A percentile compares a stretch with the other conserved stretches of the same genome.
Evolutionary conservation across 1,284 basidiomycete species (phyloP).

Genomic region (Butyriboletus appendiculatus): DNA sequence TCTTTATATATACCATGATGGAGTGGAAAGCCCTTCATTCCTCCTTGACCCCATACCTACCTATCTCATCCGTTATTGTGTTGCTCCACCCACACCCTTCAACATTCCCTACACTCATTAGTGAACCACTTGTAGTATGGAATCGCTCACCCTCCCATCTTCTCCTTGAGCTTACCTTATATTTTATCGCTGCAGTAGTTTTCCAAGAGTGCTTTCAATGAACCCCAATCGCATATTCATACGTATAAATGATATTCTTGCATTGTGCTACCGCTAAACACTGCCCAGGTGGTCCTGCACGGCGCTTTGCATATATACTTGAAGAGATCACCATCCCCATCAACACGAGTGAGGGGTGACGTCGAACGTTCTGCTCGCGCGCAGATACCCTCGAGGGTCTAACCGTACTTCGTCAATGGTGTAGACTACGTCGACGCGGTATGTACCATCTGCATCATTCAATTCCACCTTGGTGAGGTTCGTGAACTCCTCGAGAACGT

Average conservation of each 20-base stretch:
- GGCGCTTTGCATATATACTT: background rate
- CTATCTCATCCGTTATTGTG: constrained; percentile 15
- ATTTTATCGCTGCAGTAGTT: constrained; percentile 27
- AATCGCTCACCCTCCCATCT: constrained; percentile 20
- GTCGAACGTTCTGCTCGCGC: constrained; percentile 22
- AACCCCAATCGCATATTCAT: constrained; percentile 16
- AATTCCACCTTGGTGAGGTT: constrained; percentile 51
- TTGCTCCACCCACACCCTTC: constrained; percentile 10
- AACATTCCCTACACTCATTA: constrained; percentile 25
- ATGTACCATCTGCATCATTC: constrained; percentile 39
- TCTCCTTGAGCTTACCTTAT: constrained; percentile 27
- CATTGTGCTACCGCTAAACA: background rate
- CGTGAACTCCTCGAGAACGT: constrained; percentile 42
- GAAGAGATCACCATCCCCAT: background rate
- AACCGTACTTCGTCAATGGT: constrained; percentile 56
- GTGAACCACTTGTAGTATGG: constrained; percentile 29
- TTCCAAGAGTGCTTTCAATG: constrained; percentile 8
- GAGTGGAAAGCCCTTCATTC: constrained; percentile 23
- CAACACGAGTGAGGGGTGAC: constrained; percentile 7
- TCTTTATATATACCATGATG: constrained; percentile 25
- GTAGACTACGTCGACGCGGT: constrained; percentile 50
- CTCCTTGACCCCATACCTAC: constrained; percentile 13
- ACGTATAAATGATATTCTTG: constrained; percentile 12
- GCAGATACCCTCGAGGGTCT: constrained; percentile 41
- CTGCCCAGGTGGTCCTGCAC: background rate